Evolutionary conservation across 2,329 filamentous ascomycete species (phyloP), one percentile per base, ranked within the genome.

Genomic region (Penicillium sclerotigenum): DNA sequence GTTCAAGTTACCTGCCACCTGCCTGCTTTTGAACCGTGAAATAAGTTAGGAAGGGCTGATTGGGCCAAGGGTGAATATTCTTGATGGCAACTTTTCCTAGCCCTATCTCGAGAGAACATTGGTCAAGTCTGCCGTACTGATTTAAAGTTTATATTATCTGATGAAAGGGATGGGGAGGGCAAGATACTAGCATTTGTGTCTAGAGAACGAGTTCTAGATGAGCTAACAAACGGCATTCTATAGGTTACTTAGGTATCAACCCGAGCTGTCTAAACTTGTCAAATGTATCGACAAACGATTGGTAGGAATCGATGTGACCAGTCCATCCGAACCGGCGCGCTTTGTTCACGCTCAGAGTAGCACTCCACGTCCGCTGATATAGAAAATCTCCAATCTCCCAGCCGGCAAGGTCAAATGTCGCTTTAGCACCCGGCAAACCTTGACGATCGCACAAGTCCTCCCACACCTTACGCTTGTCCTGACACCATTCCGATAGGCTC

Each of bases 301-400:
- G 77, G 22, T 70, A 63, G 2, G 75, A 76, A 56, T 80, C 77
- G 5, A 80, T 77, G 59, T 75, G 75, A 0, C 79, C 78, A 56
- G 73, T 73, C 72, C 75, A 81, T 0, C 79, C 79, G 58, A 79
- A 64, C 52, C 75, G 75, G 40, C 74, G 71, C 29, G 74, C 73
- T 63, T 80, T 80, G 56, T 76, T 76, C 74, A 78, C 78, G 37
- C 65, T 68, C 36, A 24, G 36, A 34, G 37, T 47, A 8, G 18
- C 29, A 57, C 29, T 42, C 50, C 53, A 46, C n/a, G 40, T 53
- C 20, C 50, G 18, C 22, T 18, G 47, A 47, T 47, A 42, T 22
- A 42, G 40, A 18, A 43, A 53, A 31, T 34, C 60, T 59, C 46
- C 45, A 16, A n/a, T 33, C 9, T 13, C 49, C 34, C 50, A 50